Evolutionary conservation across 768 basidiomycete species (phyloP).

Genomic region (Suillus sp.): DNA sequence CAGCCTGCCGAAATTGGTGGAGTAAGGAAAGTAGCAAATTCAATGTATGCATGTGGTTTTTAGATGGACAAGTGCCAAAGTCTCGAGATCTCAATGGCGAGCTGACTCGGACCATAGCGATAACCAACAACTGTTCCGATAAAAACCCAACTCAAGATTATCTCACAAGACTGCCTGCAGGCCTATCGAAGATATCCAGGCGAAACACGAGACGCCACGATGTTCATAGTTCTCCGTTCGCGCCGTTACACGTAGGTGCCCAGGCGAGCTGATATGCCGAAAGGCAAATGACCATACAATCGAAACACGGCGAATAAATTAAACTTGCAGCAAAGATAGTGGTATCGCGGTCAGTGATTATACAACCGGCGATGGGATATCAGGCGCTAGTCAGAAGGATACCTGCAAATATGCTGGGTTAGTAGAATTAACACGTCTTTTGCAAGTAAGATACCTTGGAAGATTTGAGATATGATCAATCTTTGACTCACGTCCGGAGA

Average conservation of each 20-base stretch:
- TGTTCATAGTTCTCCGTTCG: too few species aligned
- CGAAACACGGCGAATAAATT: slow-evolving; percentile 77
- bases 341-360: slow-evolving; percentile 61
- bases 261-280: slow-evolving; percentile 59
- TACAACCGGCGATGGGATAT: slow-evolving; percentile 49
- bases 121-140: not conserved
- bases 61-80: too few species aligned
- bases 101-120: too few species aligned
- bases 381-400: slow-evolving; percentile 59
- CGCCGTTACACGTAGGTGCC: slow-evolving; percentile 20
- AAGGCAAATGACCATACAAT: slow-evolving; percentile 58
- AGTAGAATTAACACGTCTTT: not conserved
- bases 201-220: too few species aligned
- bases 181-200: not conserved
- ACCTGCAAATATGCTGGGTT: slow-evolving; percentile 37
- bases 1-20: not conserved
- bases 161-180: not conserved
- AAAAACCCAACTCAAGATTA: not conserved
- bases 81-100: too few species aligned
- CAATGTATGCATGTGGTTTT: too few species aligned
- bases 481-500: slow-evolving; percentile 41
- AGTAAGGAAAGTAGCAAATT: too few species aligned
- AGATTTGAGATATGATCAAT: not conserved
- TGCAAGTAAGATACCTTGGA: too few species aligned
- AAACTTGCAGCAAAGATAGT: slow-evolving; percentile 66